Evolutionary conservation across 2,329 filamentous ascomycete genomes (phyloP).

Genomic region (Phyllachora maydis): DNA sequence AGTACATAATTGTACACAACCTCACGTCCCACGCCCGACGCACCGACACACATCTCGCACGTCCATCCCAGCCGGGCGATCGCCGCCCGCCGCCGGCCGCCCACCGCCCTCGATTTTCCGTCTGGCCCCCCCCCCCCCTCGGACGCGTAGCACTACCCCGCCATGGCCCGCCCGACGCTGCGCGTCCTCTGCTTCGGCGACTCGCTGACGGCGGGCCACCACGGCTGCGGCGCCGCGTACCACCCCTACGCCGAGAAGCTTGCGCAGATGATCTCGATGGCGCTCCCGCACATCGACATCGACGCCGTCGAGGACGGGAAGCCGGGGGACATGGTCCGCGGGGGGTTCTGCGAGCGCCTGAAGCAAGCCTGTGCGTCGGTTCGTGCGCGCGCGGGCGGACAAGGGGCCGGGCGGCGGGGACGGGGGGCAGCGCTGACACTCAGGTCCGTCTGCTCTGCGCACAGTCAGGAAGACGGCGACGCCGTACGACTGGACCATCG

Average conservation of each 20-base stretch:
- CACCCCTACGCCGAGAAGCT: constrained; percentile 34
- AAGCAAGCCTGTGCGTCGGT: constrained; percentile 6
- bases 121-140: too few relatives aligned
- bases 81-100: too few relatives aligned
- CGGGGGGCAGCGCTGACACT: not conserved
- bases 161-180: constrained; percentile 15
- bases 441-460: not conserved
- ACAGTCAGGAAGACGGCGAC: constrained; percentile 3
- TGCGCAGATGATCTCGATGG: constrained; percentile 19
- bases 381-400: too few relatives aligned
- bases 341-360: constrained; percentile 8
- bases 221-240: constrained; percentile 15
- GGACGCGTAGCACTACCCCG: too few relatives aligned
- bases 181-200: constrained; percentile 44
- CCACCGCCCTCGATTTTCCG: too few relatives aligned
- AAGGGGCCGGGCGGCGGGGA: too few relatives aligned
- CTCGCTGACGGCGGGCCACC: constrained; percentile 39
- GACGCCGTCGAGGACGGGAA: constrained; percentile 9
- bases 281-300: constrained; percentile 14
- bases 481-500: constrained; percentile 36
- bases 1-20: too few relatives aligned
- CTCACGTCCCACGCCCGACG: too few relatives aligned
- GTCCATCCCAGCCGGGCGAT: too few relatives aligned
- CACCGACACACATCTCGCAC: too few relatives aligned
- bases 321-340: constrained; percentile 8